Percentiles rank a stretch among this genome's conserved stretches.
These are phyloP conservation scores for Diddensiella transvaalensis DNA, from an alignment of 805 yeast species.

Conservation along the genomic window DNA sequence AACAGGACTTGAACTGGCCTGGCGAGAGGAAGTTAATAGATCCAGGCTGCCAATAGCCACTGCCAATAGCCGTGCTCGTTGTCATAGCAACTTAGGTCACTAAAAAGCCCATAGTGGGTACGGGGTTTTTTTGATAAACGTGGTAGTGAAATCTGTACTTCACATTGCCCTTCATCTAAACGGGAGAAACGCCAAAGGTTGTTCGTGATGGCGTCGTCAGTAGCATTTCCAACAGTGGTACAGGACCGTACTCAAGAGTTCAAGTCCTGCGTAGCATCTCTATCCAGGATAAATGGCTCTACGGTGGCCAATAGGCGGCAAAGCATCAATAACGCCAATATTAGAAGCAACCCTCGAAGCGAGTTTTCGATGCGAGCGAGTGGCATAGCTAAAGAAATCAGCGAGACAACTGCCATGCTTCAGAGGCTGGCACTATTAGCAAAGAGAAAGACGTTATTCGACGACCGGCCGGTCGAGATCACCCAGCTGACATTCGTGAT, in stretches of 20 bases:
- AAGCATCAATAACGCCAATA: constrained; percentile 14
- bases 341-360: constrained; percentile 35
- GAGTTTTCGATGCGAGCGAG: constrained; percentile 73
- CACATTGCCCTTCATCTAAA: too few relatives aligned
- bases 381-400: constrained; percentile 81
- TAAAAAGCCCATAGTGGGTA: too few relatives aligned
- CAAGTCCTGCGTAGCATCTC: constrained; percentile 81
- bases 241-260: constrained; percentile 91
- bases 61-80: too few relatives aligned
- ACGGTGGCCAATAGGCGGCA: constrained; percentile 25
- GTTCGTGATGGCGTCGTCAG: constrained; percentile 1
- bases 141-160: too few relatives aligned
- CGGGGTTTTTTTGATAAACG: too few relatives aligned
- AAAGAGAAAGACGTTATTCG: constrained; percentile 83
- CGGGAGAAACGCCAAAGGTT: too few relatives aligned
- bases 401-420: constrained; percentile 75
- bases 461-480: constrained; percentile 91
- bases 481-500: constrained; percentile 83
- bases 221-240: constrained; percentile 27
- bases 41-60: too few relatives aligned
- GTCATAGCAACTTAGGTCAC: too few relatives aligned
- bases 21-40: too few relatives aligned
- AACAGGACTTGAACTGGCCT: too few relatives aligned
- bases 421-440: constrained; percentile 81
- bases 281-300: constrained; percentile 54